Conservation (phyloP, 2,329 filamentous ascomycete species). For the Fusarium sp. region DNA sequence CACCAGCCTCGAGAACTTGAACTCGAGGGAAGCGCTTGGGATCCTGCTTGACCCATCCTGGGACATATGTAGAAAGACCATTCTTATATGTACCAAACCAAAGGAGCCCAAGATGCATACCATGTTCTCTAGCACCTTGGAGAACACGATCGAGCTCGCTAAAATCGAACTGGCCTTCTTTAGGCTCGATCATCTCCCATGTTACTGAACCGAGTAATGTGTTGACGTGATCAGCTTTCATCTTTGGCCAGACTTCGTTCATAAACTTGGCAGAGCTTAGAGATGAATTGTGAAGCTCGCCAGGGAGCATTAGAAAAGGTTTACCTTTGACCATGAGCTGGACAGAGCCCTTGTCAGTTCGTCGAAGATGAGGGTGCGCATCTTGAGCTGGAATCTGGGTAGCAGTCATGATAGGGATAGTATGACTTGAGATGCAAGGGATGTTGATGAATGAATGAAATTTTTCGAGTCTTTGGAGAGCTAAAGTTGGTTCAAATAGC, state of each 20-base stretch:
- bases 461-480: neutral
- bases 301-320: constrained; percentile 54
- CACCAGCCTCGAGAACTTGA: constrained; percentile 52
- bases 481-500: constrained; percentile 22
- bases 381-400: constrained; percentile 13
- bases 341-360: constrained; percentile 46
- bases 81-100: constrained; percentile 59
- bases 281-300: constrained; percentile 56
- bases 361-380: constrained; percentile 35
- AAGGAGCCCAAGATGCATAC: constrained; percentile 54
- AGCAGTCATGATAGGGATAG: constrained; percentile 26
- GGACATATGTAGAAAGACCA: constrained; percentile 55
- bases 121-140: constrained; percentile 49
- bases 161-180: constrained; percentile 54
- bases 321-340: constrained; percentile 56
- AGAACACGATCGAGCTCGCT: constrained; percentile 53
- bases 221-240: constrained; percentile 54
- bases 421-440: neutral
- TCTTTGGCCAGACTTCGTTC: constrained; percentile 49
- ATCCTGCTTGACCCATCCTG: constrained; percentile 54
- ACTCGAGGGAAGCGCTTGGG: constrained; percentile 54
- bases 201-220: constrained; percentile 55
- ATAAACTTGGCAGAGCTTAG: constrained; percentile 53
- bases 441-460: neutral
- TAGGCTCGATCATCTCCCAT: constrained; percentile 56